These are phyloP conservation scores for Melanomma pulvis-pyrius DNA, from an alignment of 495 filamentous ascomycete genomes.

Conservation along the genomic window DNA sequence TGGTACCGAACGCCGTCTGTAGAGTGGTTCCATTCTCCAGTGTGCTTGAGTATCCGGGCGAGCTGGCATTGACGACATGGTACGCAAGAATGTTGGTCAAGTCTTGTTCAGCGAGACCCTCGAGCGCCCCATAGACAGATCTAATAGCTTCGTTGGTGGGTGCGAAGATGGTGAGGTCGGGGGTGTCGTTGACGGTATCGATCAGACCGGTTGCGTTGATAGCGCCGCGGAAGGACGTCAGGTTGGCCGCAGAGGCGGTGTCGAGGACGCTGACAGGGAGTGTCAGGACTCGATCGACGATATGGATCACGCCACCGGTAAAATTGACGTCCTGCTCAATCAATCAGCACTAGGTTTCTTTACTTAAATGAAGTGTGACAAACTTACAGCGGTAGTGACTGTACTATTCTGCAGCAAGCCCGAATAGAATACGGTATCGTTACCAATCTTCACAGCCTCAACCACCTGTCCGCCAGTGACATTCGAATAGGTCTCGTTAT, in stretches of 20 bases:
- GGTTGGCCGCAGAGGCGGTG: slow-evolving; percentile 54
- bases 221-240: slow-evolving; percentile 63
- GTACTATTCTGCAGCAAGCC: slow-evolving; percentile 44
- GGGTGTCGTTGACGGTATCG: slow-evolving; percentile 45
- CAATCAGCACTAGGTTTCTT: background rate
- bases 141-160: slow-evolving; percentile 64
- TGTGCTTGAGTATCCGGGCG: slow-evolving; percentile 54
- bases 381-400: slow-evolving; percentile 44
- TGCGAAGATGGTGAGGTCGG: slow-evolving; percentile 67
- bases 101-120: slow-evolving; percentile 50
- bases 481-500: slow-evolving; percentile 53
- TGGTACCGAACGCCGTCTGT: slow-evolving; percentile 49
- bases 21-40: slow-evolving; percentile 53
- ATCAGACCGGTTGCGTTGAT: slow-evolving; percentile 52
- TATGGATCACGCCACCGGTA: slow-evolving; percentile 65
- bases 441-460: slow-evolving; percentile 39
- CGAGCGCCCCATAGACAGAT: slow-evolving; percentile 56
- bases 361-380: background rate
- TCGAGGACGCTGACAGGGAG: slow-evolving; percentile 57
- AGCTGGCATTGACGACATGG: slow-evolving; percentile 57
- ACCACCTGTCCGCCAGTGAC: slow-evolving; percentile 56
- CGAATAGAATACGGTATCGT: slow-evolving; percentile 44
- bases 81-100: slow-evolving; percentile 58
- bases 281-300: slow-evolving; percentile 62
- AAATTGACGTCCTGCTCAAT: slow-evolving; percentile 57